A percentile compares a stretch with the other conserved stretches of the same genome.
Conservation (phyloP, 2,329 filamentous ascomycete genomes). For the Pestalotiopsis sp. region DNA sequence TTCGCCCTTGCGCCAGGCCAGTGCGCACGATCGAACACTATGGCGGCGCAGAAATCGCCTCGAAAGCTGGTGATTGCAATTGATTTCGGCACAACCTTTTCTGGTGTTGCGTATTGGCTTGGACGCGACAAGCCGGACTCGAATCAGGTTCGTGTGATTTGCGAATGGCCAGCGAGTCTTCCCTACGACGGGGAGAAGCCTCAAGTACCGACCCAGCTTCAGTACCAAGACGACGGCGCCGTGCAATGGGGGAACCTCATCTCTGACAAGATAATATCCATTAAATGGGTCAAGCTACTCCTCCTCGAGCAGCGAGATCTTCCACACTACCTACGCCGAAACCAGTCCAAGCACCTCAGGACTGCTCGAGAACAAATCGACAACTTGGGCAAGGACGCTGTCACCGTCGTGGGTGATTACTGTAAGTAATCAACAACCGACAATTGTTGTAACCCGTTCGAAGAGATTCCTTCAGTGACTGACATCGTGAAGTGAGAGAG, state of each 20-base stretch:
- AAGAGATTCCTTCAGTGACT: not conserved
- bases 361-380: not conserved
- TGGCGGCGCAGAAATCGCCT: not conserved
- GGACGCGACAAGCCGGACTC: not conserved
- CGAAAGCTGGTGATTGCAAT: conserved; percentile 3
- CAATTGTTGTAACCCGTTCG: not conserved
- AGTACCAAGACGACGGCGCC: not conserved
- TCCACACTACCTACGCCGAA: not conserved
- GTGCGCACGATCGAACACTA: not conserved
- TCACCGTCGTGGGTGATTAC: not conserved
- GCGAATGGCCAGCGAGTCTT: not conserved
- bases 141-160: not conserved
- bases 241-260: not conserved
- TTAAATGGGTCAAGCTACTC: conserved; percentile 4
- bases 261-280: not conserved
- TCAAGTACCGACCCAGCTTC: not conserved
- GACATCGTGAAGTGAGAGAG: not conserved
- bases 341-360: not conserved
- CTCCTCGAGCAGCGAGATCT: conserved; percentile 6
- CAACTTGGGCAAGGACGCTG: not conserved
- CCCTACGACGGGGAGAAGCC: not conserved
- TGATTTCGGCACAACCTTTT: conserved; percentile 1
- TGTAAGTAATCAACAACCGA: not conserved
- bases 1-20: not conserved
- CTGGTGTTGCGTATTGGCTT: not conserved